phyloP scores from a whole-genome alignment of 495 filamentous ascomycete genomes.

The Chaetomium tenue region DNA sequence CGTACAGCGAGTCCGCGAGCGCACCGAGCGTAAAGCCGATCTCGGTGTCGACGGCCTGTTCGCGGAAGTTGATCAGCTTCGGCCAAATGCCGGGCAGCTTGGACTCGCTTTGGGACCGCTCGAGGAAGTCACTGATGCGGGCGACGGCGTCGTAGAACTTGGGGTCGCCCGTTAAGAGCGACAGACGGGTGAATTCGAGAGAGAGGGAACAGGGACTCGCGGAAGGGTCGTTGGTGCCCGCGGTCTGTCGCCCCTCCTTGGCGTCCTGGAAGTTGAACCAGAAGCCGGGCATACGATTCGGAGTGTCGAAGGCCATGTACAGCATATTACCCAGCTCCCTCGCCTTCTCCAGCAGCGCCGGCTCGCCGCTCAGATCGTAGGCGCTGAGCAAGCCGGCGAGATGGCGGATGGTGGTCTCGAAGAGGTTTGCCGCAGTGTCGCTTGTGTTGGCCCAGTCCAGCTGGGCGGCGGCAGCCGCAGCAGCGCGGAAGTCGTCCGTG shows the following conservation, averaged over 20 bases:
- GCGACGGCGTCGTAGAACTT: conserved; percentile 84
- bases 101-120: conserved; percentile 64
- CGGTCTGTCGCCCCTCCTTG: conserved; percentile 60
- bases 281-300: conserved; percentile 78
- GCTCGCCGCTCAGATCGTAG: conserved; percentile 64
- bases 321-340: conserved; percentile 76
- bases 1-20: conserved; percentile 79
- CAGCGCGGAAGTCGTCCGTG: conserved; percentile 73
- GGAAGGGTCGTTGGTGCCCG: conserved; percentile 36
- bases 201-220: conserved; percentile 79
- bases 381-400: conserved; percentile 73
- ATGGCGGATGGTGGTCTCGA: conserved; percentile 79
- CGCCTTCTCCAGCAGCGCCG: conserved; percentile 70
- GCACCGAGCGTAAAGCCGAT: conserved; percentile 63
- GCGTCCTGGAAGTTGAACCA: conserved; percentile 56
- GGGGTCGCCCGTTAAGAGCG: conserved; percentile 74
- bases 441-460: conserved; percentile 80
- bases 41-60: conserved; percentile 28
- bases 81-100: conserved; percentile 83
- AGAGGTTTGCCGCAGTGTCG: conserved; percentile 57
- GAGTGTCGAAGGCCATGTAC: conserved; percentile 83
- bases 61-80: conserved; percentile 56
- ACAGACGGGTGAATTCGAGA: conserved; percentile 80
- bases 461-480: conserved; percentile 60
- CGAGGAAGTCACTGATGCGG: conserved; percentile 70